phyloP scores from a whole-genome alignment of 352 stramenopile genomes.

The Globisporangium mamillatum region DNA sequence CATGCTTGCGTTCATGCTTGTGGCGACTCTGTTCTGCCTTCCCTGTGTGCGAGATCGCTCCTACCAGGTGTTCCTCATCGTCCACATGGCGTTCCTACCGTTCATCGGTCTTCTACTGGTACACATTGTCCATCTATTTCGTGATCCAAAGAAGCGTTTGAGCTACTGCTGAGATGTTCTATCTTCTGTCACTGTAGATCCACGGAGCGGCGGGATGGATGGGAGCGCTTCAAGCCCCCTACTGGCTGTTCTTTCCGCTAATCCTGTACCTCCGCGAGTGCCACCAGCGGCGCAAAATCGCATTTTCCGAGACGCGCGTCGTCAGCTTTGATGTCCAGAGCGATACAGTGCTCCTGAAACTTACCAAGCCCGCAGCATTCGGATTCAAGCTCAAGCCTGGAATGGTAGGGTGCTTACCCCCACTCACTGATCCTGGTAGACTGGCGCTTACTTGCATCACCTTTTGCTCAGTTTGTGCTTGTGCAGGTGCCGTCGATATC shows the following conservation, averaged over 20 bases:
- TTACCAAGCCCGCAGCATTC: conserved; percentile 33
- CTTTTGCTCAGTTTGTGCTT: conserved; percentile 47
- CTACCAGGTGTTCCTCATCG: conserved; percentile 28
- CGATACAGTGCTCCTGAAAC: conserved; percentile 25
- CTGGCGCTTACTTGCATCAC: neutral
- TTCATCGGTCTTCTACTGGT: conserved; percentile 34
- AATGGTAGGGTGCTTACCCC: conserved; percentile 24
- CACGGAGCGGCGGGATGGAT: conserved; percentile 39
- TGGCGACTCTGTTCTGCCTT: conserved; percentile 28
- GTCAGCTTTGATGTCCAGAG: conserved; percentile 15
- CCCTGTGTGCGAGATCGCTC: conserved; percentile 17
- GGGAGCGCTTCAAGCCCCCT: conserved; percentile 26
- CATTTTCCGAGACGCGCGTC: conserved; percentile 22
- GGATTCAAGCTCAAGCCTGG: conserved; percentile 25
- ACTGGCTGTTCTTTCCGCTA: conserved; percentile 31
- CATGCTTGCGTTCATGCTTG: conserved; percentile 27
- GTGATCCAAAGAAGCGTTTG: neutral
- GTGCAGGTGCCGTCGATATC: conserved; percentile 58
- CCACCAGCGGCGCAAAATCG: conserved; percentile 18
- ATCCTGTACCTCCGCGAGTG: conserved; percentile 31
- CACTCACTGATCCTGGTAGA: neutral
- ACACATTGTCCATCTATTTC: neutral
- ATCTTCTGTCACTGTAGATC: conserved; percentile 22
- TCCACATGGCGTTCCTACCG: conserved; percentile 31
- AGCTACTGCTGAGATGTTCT: neutral